A percentile compares a stretch with the other conserved stretches of the same genome.
These are phyloP conservation scores for Ehretia macrophylla DNA, from an alignment of 257 asterid species.

Conservation along the genomic window DNA sequence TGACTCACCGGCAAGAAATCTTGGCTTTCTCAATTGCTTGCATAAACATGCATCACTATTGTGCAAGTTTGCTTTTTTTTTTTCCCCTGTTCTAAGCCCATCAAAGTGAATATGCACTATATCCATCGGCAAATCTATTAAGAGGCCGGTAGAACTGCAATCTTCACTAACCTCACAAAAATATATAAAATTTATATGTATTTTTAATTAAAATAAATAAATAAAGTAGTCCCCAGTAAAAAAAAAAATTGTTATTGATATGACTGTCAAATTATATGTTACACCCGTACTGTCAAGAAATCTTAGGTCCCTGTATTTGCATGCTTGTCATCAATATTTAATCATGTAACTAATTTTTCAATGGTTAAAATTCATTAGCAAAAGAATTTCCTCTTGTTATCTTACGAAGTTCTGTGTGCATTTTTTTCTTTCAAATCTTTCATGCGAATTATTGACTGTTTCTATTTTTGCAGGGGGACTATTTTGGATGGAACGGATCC, in stretches of 20 bases:
- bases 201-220: no score
- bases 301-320: slow-evolving; percentile 25
- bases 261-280: no score
- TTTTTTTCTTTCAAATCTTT: not conserved
- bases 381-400: slow-evolving; percentile 8
- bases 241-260: no score
- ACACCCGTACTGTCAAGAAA: no score
- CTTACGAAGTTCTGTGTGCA: not conserved
- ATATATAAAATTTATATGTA: no score
- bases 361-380: slow-evolving; percentile 29
- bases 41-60: slow-evolving; percentile 7
- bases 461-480: slow-evolving; percentile 52
- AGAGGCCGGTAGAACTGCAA: no score
- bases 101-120: slow-evolving; percentile 73
- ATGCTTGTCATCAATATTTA: slow-evolving; percentile 78
- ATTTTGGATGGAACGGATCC: slow-evolving; percentile 83
- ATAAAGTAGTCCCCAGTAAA: no score
- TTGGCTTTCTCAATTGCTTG: slow-evolving; percentile 9
- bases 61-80: slow-evolving; percentile 23
- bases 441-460: not conserved
- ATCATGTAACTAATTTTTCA: slow-evolving; percentile 50
- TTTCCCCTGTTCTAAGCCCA: slow-evolving; percentile 69
- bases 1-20: slow-evolving; percentile 65
- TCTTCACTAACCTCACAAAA: no score
- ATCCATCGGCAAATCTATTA: no score